Base-by-base conservation (phyloP, 2,329 filamentous ascomycete genomes). In the Aspergillus sp. region DNA sequence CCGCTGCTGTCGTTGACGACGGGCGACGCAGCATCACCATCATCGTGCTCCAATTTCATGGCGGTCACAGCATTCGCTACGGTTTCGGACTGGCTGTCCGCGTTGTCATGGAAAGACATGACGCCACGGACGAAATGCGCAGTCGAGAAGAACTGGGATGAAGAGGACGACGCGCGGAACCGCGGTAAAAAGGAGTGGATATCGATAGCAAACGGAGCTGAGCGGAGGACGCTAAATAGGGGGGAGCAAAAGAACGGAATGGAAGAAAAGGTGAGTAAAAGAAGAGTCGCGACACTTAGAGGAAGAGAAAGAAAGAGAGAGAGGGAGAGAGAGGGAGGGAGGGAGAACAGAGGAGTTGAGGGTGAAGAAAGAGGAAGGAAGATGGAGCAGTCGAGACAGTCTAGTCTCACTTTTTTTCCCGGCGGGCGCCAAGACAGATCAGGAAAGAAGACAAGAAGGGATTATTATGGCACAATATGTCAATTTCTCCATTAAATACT, bases 51-150 rank as follows among this genome's bases (percentile, higher is more conserved):
- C 45, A 65, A 55, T 51, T 64, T 65, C 60, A 66, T 65, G 46
- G 62, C 64, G 51, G 62, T 69, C 55, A 66, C 61, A 42, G 63
- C 66, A 57, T 65, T 56, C 46, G 59, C 58, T 58, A 64, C 61
- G 23, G 59, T 56, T 55, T 64, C 62, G 56, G 62, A 52, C 52
- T 64, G 62, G 54, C 54, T 59, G 61, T 70, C 68, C 59, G 67
- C 64, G 58, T 63, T 58, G 63, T 65, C 67, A 67, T 69, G 65
- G 58, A 60, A 54, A 56, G 64, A 64, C 69, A 71, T 72, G 66
- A 68, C 66, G 65, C 67, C 61, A 62, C 58, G 60, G 60, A 63
- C 65, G 46, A 48, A 45, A 49, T 50, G 52, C 53, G 53, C 55
- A 54, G 48, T 49, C 48, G 54, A 54, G 39, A 33, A 47, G 45